phyloP scores from a whole-genome alignment of 108 stramenopile genomes.

The Cyclotella choctawhatcheeana region DNA sequence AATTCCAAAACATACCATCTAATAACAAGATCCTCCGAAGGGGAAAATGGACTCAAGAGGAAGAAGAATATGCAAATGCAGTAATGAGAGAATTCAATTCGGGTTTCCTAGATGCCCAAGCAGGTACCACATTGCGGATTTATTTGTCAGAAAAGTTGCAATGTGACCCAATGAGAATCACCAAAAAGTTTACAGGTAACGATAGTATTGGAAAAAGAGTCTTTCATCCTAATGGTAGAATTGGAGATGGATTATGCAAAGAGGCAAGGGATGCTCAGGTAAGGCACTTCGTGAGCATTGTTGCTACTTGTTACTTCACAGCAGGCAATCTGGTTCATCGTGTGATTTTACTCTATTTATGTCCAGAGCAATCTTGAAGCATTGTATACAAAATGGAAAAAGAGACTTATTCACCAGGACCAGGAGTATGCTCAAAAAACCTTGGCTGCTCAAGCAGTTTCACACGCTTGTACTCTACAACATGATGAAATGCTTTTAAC shows the following conservation, averaged over 20 bases:
- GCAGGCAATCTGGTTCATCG: no score
- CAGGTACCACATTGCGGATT: conserved; percentile 94
- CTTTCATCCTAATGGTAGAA: conserved; percentile 79
- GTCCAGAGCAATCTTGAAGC: conserved; percentile 68
- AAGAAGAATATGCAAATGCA: conserved; percentile 92
- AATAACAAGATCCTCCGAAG: conserved; percentile 59
- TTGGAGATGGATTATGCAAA: conserved; percentile 53
- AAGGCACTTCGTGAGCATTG: conserved; percentile 7
- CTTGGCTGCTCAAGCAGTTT: conserved; percentile 69
- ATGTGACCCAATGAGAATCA: conserved; percentile 99
- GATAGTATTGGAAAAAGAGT: conserved; percentile 93
- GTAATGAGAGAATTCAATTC: conserved; percentile 95
- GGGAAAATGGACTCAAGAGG: conserved; percentile 95
- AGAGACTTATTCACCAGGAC: conserved; percentile 77
- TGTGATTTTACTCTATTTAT: conserved; percentile 8
- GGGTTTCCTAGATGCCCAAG: conserved; percentile 91
- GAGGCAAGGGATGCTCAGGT: conserved; percentile 80
- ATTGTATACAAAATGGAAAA: conserved; percentile 74
- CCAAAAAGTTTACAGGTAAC: conserved; percentile 98
- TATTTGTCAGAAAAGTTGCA: conserved; percentile 95
- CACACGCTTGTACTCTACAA: conserved; percentile 37
- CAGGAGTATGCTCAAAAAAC: conserved; percentile 75
- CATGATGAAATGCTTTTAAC: background rate
- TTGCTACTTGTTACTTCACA: conserved; percentile 12
- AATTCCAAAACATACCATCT: background rate